These are phyloP conservation scores for Alternaria sp. DNA, from an alignment of 2,329 filamentous ascomycete species.

Conservation along the genomic window DNA sequence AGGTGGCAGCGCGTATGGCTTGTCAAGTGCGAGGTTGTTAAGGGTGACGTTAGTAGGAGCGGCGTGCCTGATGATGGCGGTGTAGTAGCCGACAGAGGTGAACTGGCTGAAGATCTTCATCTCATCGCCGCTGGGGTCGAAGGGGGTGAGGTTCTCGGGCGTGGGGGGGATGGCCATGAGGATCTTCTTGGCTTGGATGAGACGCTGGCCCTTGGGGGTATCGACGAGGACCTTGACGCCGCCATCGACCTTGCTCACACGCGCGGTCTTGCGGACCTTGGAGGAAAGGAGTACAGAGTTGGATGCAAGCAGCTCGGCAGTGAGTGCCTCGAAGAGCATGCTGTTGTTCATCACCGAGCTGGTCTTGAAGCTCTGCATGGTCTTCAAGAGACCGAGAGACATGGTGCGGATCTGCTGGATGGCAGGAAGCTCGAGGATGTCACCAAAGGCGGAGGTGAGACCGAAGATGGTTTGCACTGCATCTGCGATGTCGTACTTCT, in stretches of 20 bases:
- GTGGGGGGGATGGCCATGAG: constrained; percentile 53
- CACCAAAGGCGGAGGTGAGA: constrained; percentile 28
- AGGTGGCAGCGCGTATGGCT: constrained; percentile 35
- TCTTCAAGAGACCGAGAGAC: constrained; percentile 9
- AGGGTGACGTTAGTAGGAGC: constrained; percentile 36
- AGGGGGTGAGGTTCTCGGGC: constrained; percentile 40
- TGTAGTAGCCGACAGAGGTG: constrained; percentile 48
- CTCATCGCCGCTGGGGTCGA: constrained; percentile 49
- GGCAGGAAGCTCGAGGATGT: constrained; percentile 52
- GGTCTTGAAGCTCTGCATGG: constrained; percentile 10
- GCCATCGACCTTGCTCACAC: constrained; percentile 4
- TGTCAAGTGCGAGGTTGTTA: constrained; percentile 33
- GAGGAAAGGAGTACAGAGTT: constrained; percentile 18
- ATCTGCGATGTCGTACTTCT: constrained; percentile 55
- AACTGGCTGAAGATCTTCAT: constrained; percentile 48
- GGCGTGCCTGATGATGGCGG: constrained; percentile 47
- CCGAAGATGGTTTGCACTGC: constrained; percentile 48
- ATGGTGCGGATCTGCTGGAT: constrained; percentile 30
- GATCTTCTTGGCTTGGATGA: constrained; percentile 50
- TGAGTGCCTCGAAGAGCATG: constrained; percentile 23
- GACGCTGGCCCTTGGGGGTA: constrained; percentile 19
- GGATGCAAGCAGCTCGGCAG: constrained; percentile 10
- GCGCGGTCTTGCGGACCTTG: constrained; percentile 36
- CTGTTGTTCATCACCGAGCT: constrained; percentile 29
- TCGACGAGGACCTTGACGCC: constrained; percentile 16